Percentiles rank a stretch among this genome's conserved stretches.
phyloP scores from a whole-genome alignment of 768 basidiomycete genomes.

The Pholiota conissans region DNA sequence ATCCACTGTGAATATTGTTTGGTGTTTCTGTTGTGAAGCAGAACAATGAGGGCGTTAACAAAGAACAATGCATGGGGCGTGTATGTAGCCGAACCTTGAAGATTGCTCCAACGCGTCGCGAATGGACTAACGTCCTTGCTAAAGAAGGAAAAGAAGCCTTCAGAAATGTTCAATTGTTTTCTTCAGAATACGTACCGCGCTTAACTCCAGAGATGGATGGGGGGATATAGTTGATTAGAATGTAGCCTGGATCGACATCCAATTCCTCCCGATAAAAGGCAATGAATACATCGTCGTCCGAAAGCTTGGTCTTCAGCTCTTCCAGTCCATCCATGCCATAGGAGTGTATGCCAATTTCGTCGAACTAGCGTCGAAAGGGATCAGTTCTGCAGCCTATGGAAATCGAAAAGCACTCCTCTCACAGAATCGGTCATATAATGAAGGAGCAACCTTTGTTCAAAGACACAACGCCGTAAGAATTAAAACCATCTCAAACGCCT shows the following conservation, averaged over 20 bases:
- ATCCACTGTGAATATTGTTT: constrained; percentile 47
- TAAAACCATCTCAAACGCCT: not conserved
- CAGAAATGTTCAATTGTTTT: constrained; percentile 1
- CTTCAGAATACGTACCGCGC: constrained; percentile 20
- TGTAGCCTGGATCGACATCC: constrained; percentile 35
- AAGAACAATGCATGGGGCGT: constrained; percentile 19
- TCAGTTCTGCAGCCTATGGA: not conserved
- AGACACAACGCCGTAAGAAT: not conserved
- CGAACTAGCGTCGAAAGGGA: constrained; percentile 26
- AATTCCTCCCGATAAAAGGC: constrained; percentile 46
- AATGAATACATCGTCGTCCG: constrained; percentile 40
- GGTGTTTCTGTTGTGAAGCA: constrained; percentile 35
- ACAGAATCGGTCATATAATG: constrained; percentile 28
- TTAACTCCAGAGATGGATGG: constrained; percentile 35
- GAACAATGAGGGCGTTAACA: constrained; percentile 20
- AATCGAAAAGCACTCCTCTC: constrained; percentile 6
- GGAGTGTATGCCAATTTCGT: constrained; percentile 39
- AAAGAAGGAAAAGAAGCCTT: constrained; percentile 10
- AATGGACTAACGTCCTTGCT: constrained; percentile 50
- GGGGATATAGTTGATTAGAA: constrained; percentile 47
- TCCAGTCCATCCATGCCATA: constrained; percentile 42
- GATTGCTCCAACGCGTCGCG: constrained; percentile 43
- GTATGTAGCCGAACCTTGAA: constrained; percentile 39
- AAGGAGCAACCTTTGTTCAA: constrained; percentile 22
- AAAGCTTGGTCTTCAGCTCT: constrained; percentile 45